phyloP scores from a whole-genome alignment of 495 filamentous ascomycete genomes.

The Cenococcum geophilum region DNA sequence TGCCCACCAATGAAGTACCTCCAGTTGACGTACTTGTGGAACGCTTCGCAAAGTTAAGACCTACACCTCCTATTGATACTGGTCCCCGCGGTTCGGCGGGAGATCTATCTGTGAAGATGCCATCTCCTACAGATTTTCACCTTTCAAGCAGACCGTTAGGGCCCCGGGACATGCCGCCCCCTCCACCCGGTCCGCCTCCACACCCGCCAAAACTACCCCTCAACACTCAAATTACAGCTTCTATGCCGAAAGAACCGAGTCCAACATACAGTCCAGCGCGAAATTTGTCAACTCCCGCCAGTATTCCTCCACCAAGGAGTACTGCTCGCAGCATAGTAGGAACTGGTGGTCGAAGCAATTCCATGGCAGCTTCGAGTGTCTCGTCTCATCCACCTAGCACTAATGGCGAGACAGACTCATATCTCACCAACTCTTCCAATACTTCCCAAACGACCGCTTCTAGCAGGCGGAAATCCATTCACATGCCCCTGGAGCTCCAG shows the following conservation, averaged over 20 bases:
- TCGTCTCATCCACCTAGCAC: conserved; percentile 30
- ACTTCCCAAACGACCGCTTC: neutral
- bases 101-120: conserved; percentile 33
- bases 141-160: conserved; percentile 43
- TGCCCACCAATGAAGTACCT: conserved; percentile 11
- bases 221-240: conserved; percentile 43
- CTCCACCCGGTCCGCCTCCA: conserved; percentile 34
- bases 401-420: conserved; percentile 29
- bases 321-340: conserved; percentile 40
- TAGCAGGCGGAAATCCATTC: conserved; percentile 31
- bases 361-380: conserved; percentile 23
- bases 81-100: conserved; percentile 3
- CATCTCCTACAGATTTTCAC: conserved; percentile 38
- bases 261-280: conserved; percentile 76
- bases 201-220: conserved; percentile 53
- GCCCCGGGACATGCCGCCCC: conserved; percentile 53
- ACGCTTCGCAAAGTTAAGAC: conserved; percentile 55
- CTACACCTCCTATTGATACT: conserved; percentile 27
- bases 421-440: conserved; percentile 31
- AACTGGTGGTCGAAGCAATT: conserved; percentile 35
- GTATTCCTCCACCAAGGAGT: conserved; percentile 46
- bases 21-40: conserved; percentile 44
- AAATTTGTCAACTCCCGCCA: conserved; percentile 49
- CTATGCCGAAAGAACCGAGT: conserved; percentile 71
- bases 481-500: conserved; percentile 55